Base-by-base conservation (phyloP, 495 filamentous ascomycete genomes). In the Melanomma pulvis-pyrius region DNA sequence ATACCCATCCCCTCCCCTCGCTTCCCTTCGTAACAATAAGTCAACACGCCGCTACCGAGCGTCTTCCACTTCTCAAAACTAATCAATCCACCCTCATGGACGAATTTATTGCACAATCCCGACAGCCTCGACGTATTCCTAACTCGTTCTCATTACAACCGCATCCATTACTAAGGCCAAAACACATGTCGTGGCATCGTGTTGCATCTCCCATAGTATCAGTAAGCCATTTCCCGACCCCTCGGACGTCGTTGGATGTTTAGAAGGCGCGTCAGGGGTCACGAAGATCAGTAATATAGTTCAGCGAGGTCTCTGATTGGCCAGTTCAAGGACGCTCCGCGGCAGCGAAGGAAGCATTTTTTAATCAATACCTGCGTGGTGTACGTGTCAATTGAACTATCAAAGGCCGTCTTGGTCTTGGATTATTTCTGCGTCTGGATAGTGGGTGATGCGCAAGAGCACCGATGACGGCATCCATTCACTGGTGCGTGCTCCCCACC, bases 401-500 rank as follows among this genome's bases (percentile, higher is more conserved):
- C 39, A 17, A 6, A n/a, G 2, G 39, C 8, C 17, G 9, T 44
- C 17, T n/a, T 12, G 13, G 39, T 17, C 2, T 44, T n/a, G n/a
- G 13, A 44, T 44, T 17, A 17, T 17, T 6, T 36, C 13, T 17
- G 3, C 4, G 9, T 44, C 8, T 44, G 9, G 39, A n/a, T 15
- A n/a, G 39, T 44, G n/a, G 39, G 9, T 15, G 26, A 19, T n/a
- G 22, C 3, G 22, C 15, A 4, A 1, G 48, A 25, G 48, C 1
- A n/a, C 22, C 26, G 19, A 51, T 51, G 48, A 51, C 26, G 48
- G 2, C 21, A 51, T 51, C 2, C 48, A 51, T 51, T 51, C 48
- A 51, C 48, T n/a, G 9, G 9, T n/a, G 9, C 36, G n/a, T 41
- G 8, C 21, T 26, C 48, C 2, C 8, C 9, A 44, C 48, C 48